Evolutionary conservation across 2,329 filamentous ascomycete genomes (phyloP), one percentile per base, ranked within the genome.

Genomic region (Pyrenophora seminiperda): DNA sequence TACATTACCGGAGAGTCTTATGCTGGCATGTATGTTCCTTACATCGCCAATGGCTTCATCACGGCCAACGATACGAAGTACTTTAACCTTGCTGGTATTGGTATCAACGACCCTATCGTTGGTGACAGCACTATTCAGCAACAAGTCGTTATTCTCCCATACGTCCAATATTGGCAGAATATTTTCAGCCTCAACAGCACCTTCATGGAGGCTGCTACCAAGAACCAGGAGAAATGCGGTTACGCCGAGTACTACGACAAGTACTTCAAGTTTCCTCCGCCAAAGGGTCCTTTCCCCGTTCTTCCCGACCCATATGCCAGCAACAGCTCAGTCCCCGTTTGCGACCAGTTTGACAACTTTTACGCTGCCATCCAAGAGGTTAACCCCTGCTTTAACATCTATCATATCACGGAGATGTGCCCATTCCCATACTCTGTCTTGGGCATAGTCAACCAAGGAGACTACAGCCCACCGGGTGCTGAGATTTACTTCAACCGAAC

Each of bases 1-100:
- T 83, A 81, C 57, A 62, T 83, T 20, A 79, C 81, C 3, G 81
- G 81, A 47, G 81, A 84, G 57, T 77, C 74, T 3, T 83, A 83
- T 60, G 80, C 77, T 3, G 80, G 88, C 13, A 72, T 70, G 56
- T 84, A 83, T 56, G 78, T 83, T 3, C 81, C 82, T 0, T 83
- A 84, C 65, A 82, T 84, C 46, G 79, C 81, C 1, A 76, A 78
- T 24, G 76, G 77, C 5, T 80, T 83, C 70, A 72, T 84, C 36
- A 79, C 86, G 27, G 79, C 66, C 43, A 76, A 79, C 43, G 74
- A 80, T 54, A 73, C 72, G 3, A 72, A 77, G 11, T 63, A 82
- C 67, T 83, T 78, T 66, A 77, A 83, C 59, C 60, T 83, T 2
- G 74, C 73, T 17, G 81, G 81, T 52, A 74, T 78, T 18, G 72